Percentiles rank a stretch among this genome's conserved stretches.
phyloP scores from a whole-genome alignment of 2,329 filamentous ascomycete species.

The Colletotrichum nymphaeae region DNA sequence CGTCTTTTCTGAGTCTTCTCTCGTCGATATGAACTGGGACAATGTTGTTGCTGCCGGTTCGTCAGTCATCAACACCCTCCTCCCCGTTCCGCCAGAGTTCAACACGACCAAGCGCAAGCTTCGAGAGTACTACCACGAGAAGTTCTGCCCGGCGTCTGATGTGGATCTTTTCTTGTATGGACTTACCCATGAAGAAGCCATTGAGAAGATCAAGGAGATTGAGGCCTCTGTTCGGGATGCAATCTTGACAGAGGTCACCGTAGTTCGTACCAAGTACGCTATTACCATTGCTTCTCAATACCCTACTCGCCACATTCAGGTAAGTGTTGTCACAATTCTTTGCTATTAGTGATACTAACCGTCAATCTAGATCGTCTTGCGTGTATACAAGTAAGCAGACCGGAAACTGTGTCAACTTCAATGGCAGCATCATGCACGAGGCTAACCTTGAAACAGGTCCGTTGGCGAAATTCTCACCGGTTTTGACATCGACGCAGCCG shows the following conservation, averaged over 20 bases:
- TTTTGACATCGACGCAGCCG: conserved; percentile 89
- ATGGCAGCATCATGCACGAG: not conserved
- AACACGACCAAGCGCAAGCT: conserved; percentile 71
- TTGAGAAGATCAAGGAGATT: conserved; percentile 87
- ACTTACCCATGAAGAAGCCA: conserved; percentile 78
- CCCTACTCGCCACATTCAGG: conserved; percentile 82
- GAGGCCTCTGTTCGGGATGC: conserved; percentile 80
- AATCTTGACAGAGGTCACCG: conserved; percentile 85
- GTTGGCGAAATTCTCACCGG: conserved; percentile 75
- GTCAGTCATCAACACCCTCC: conserved; percentile 81
- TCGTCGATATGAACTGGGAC: conserved; percentile 82
- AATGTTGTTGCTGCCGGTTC: conserved; percentile 87
- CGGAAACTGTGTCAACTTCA: too few relatives aligned
- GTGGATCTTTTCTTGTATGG: conserved; percentile 90
- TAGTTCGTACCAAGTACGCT: conserved; percentile 86
- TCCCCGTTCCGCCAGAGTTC: conserved; percentile 75
- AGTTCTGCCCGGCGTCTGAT: conserved; percentile 84
- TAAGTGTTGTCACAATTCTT: conserved; percentile 38
- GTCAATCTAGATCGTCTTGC: conserved; percentile 75
- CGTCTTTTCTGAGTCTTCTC: conserved; percentile 82
- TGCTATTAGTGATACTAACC: conserved; percentile 24
- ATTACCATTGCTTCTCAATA: conserved; percentile 89
- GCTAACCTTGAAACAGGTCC: not conserved
- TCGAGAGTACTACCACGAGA: conserved; percentile 83
- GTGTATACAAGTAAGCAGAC: conserved; percentile 86